phyloP scores from a whole-genome alignment of 202 grass and related monocot genomes.

The Miscanthus sacchariflorus region DNA sequence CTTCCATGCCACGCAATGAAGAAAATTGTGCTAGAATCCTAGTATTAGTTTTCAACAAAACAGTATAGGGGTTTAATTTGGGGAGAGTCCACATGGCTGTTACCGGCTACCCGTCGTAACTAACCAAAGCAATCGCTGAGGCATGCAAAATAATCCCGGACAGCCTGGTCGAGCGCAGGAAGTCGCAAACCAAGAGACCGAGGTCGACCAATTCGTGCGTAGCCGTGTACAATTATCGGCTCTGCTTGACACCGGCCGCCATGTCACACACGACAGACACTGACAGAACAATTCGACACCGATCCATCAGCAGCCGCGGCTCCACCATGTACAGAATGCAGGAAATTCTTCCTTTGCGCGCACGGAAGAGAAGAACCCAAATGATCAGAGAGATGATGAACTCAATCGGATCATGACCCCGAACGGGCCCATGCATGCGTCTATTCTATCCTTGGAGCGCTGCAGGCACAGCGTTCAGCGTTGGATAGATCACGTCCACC shows the following conservation, averaged over 20 bases:
- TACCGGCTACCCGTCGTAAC: neutral
- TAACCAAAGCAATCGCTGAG: neutral
- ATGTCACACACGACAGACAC: constrained; percentile 39
- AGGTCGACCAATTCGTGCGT: constrained; percentile 21
- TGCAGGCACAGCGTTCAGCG: constrained; percentile 29
- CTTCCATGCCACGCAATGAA: neutral
- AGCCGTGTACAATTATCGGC: constrained; percentile 52
- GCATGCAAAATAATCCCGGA: constrained; percentile 29
- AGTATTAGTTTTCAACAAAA: neutral
- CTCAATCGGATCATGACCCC: constrained; percentile 10
- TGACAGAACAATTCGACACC: constrained; percentile 29
- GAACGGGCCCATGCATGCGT: constrained; percentile 39
- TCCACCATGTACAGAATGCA: constrained; percentile 33
- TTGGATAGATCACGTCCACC: constrained; percentile 20
- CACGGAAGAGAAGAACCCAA: constrained; percentile 25
- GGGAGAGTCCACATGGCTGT: constrained; percentile 44
- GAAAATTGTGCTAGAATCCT: neutral
- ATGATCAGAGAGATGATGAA: constrained; percentile 43
- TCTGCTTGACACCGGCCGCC: constrained; percentile 32
- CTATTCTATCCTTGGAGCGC: neutral
- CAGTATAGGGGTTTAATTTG: constrained; percentile 21
- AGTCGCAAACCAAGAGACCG: neutral
- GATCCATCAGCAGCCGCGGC: constrained; percentile 24
- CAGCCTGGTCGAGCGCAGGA: constrained; percentile 43
- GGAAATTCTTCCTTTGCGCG: constrained; percentile 41